A percentile compares a stretch with the other conserved stretches of the same genome.
phyloP scores from a whole-genome alignment of 2,329 filamentous ascomycete genomes.

The Aspergillus eucalypticola region DNA sequence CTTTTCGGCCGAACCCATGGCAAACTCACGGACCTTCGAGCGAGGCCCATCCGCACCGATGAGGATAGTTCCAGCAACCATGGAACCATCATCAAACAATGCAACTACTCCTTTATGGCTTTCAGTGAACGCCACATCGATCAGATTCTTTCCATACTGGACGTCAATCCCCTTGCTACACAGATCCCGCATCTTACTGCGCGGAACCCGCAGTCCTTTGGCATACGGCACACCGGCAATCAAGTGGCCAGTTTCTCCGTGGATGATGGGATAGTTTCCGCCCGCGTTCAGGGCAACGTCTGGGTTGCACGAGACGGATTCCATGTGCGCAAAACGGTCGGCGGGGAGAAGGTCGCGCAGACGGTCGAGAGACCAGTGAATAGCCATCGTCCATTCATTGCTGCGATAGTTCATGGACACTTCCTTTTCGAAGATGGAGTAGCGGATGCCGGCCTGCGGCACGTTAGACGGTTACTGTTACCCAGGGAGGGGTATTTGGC shows the following conservation, averaged over 20 bases:
- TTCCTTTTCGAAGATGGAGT: conserved; percentile 12
- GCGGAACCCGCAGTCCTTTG: conserved; percentile 6
- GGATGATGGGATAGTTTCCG: conserved; percentile 11
- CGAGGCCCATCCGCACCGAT: conserved; percentile 8
- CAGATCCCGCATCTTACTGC: conserved; percentile 9
- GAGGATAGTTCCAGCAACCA: background rate
- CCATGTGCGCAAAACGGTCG: background rate
- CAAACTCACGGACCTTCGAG: background rate
- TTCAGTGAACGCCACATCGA: conserved; percentile 9
- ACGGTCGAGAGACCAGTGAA: conserved; percentile 12
- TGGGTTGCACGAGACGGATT: conserved; percentile 7
- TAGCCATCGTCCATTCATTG: conserved; percentile 16
- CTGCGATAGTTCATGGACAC: conserved; percentile 10
- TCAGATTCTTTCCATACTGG: conserved; percentile 8
- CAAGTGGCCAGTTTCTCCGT: conserved; percentile 6
- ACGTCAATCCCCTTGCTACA: conserved; percentile 8
- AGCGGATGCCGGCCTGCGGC: conserved; percentile 5
- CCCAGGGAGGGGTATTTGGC: too few relatives aligned
- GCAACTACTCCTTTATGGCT: conserved; percentile 1
- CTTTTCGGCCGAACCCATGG: background rate
- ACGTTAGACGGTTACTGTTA: background rate
- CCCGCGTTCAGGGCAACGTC: background rate
- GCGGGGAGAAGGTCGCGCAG: background rate
- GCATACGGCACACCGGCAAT: conserved; percentile 7
- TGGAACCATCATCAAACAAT: background rate